Percentiles rank a stretch among this genome's conserved stretches.
phyloP scores from a whole-genome alignment of 495 filamentous ascomycete species.

The Lineolata rhizophorae region DNA sequence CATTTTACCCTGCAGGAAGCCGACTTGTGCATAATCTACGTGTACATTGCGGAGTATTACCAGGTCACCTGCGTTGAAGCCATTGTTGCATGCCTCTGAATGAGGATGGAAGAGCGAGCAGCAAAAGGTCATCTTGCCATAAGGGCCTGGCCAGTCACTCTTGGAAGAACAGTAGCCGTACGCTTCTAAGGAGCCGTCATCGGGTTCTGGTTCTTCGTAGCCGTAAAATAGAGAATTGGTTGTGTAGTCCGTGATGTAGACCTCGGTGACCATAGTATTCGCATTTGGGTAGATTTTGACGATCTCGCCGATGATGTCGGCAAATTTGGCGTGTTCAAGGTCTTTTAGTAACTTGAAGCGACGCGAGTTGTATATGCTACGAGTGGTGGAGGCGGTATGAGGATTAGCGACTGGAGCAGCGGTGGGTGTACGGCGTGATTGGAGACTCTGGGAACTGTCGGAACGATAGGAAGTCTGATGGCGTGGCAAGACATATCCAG shows the following conservation, averaged over 20 bases:
- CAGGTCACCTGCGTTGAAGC: slow-evolving; percentile 35
- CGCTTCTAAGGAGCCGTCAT: slow-evolving; percentile 25
- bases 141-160: slow-evolving; percentile 50
- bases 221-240: slow-evolving; percentile 36
- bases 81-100: slow-evolving; percentile 28
- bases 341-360: slow-evolving; percentile 33
- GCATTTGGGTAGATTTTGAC: slow-evolving; percentile 33
- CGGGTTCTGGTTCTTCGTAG: slow-evolving; percentile 19
- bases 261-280: slow-evolving; percentile 23
- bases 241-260: slow-evolving; percentile 84
- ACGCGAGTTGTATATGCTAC: background rate
- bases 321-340: slow-evolving; percentile 30
- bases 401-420: background rate
- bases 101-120: slow-evolving; percentile 54
- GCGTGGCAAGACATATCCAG: too few species aligned
- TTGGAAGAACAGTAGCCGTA: slow-evolving; percentile 21
- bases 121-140: slow-evolving; percentile 49
- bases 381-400: background rate
- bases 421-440: background rate
- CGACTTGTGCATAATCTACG: slow-evolving; percentile 32
- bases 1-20: slow-evolving; percentile 48
- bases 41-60: slow-evolving; percentile 50
- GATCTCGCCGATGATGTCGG: slow-evolving; percentile 57
- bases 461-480: too few species aligned
- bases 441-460: too few species aligned